Conservation (phyloP, 2,329 filamentous ascomycete genomes). For the Neonectria hederae region DNA sequence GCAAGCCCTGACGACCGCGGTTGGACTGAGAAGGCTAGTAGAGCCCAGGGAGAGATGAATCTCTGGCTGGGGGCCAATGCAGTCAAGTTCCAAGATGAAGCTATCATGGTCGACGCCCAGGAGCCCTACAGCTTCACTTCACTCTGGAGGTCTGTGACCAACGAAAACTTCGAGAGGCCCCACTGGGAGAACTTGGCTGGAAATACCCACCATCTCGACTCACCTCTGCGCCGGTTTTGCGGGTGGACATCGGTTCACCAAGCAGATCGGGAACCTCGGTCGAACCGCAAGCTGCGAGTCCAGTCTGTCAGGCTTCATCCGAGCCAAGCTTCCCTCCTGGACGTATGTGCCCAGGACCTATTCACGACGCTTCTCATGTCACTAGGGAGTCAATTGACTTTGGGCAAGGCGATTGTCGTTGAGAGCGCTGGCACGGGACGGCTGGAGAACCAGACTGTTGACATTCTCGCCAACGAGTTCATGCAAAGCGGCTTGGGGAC, state of each 20-base stretch:
- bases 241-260: not conserved
- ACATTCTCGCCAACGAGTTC: constrained; percentile 24
- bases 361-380: constrained; percentile 18
- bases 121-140: not conserved
- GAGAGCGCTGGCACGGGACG: constrained; percentile 17
- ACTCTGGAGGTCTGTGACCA: not conserved
- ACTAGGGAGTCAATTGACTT: not conserved
- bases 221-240: not conserved
- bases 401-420: constrained; percentile 3
- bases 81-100: not conserved
- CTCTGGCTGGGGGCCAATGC: constrained; percentile 24
- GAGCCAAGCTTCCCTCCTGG: constrained; percentile 20
- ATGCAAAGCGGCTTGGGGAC: constrained; percentile 20
- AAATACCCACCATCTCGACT: not conserved
- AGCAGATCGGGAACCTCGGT: not conserved
- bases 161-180: not conserved
- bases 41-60: constrained; percentile 18
- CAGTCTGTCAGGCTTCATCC: not conserved
- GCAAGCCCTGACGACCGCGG: constrained; percentile 5
- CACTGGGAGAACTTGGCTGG: not conserved
- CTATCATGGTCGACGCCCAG: not conserved
- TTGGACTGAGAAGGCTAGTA: not conserved
- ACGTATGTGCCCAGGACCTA: constrained; percentile 28
- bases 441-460: constrained; percentile 13
- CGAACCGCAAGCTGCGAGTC: not conserved